These are phyloP conservation scores for Cutaneotrichosporon mucoides DNA, from an alignment of 1,284 basidiomycete genomes.

Conservation along the genomic window DNA sequence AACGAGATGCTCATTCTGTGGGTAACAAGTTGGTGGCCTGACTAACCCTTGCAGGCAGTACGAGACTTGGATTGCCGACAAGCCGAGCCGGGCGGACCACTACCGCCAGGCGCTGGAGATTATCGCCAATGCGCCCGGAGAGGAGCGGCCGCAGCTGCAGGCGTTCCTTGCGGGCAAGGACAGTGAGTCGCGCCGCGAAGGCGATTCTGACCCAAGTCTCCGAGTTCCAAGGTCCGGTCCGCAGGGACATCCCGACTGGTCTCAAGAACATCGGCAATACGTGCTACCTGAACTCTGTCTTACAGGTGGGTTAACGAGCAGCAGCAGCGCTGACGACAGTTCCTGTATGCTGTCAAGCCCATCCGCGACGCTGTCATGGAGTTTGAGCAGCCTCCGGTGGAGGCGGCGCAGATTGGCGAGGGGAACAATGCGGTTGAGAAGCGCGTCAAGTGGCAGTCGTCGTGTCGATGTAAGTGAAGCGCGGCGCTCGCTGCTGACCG, in stretches of 20 bases:
- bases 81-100: slow-evolving; percentile 31
- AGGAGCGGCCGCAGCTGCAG: slow-evolving; percentile 36
- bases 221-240: slow-evolving; percentile 23
- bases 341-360: slow-evolving; percentile 46
- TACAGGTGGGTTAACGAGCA: slow-evolving; percentile 7
- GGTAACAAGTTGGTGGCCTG: too few relatives aligned
- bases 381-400: slow-evolving; percentile 13
- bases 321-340: slow-evolving; percentile 18
- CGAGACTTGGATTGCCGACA: slow-evolving; percentile 25
- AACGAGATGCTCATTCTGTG: slow-evolving; percentile 39
- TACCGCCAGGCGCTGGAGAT: slow-evolving; percentile 37
- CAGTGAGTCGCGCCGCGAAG: not conserved
- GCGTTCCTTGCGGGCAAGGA: slow-evolving; percentile 30
- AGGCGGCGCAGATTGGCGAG: not conserved
- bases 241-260: slow-evolving; percentile 45
- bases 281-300: slow-evolving; percentile 48
- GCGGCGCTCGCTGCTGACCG: not conserved
- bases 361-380: slow-evolving; percentile 41
- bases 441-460: slow-evolving; percentile 18
- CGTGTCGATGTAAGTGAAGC: slow-evolving; percentile 34
- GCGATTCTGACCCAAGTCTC: slow-evolving; percentile 4
- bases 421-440: slow-evolving; percentile 10
- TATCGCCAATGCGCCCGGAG: slow-evolving; percentile 40
- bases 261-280: slow-evolving; percentile 49
- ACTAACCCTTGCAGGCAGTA: slow-evolving; percentile 24